Conservation (phyloP, 176 grass and related monocot genomes). For the Bonia amplexicaulis region DNA sequence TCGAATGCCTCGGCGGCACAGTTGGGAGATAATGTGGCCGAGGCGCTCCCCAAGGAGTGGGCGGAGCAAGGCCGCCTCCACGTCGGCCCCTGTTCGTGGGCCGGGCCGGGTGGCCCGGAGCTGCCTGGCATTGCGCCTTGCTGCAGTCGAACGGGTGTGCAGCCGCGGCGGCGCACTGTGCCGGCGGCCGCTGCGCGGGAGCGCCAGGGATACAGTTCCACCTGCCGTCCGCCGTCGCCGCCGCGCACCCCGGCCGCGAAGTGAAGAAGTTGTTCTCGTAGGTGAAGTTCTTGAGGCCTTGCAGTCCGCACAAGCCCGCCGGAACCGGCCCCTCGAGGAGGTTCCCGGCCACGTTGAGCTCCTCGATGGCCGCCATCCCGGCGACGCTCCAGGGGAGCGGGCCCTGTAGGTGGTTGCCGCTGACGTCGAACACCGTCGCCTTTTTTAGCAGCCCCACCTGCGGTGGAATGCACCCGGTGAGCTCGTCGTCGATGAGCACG, state of each 20-base stretch:
- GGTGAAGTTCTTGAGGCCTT: conserved; percentile 47
- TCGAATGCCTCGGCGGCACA: not conserved
- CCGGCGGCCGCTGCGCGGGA: conserved; percentile 30
- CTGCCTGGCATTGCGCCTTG: conserved; percentile 24
- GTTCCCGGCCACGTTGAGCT: conserved; percentile 38
- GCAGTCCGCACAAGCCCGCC: conserved; percentile 1
- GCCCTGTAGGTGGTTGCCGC: conserved; percentile 38
- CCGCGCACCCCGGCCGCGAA: not conserved
- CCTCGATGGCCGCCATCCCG: not conserved
- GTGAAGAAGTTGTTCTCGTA: conserved; percentile 48
- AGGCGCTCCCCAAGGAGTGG: not conserved
- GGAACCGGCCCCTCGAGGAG: conserved; percentile 26
- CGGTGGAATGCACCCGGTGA: conserved; percentile 34
- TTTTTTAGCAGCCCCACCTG: conserved; percentile 26
- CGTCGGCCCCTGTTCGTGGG: not conserved
- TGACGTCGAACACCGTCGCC: conserved; percentile 36
- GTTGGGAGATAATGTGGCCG: not conserved
- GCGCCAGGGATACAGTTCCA: conserved; percentile 50
- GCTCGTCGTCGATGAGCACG: conserved; percentile 41
- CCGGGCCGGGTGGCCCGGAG: not conserved
- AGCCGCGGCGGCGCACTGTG: conserved; percentile 23
- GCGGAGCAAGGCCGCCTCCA: not conserved
- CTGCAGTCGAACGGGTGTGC: conserved; percentile 37
- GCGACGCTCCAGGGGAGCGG: not conserved
- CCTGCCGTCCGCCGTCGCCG: conserved; percentile 16